Evolutionary conservation across 192 early-diverging fungal genomes (phyloP), one percentile per base, ranked within the genome.

Genomic region (Spizellomyces sp.): DNA sequence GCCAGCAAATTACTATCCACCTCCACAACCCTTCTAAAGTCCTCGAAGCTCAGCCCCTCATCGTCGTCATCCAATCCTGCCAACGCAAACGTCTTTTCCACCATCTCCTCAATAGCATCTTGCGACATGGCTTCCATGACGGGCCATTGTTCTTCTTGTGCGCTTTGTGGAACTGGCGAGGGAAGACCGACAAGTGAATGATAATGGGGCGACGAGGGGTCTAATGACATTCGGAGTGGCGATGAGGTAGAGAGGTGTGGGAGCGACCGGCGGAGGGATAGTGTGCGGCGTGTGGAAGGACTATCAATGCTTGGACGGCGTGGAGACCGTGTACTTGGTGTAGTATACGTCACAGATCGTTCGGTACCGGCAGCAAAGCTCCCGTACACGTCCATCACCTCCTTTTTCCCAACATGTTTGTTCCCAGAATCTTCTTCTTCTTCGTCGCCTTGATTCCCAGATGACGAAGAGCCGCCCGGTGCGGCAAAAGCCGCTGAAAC

Each of bases 71-170:
- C 77, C 61, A 45, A 43, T 8, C 70, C 60, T 6, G 77, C 82
- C 55, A 82, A 84, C 22, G 73, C 71, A 69, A 95, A 96, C 10
- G 93, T 91, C 73, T 90, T 93, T 48, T 94, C 90, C 15, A 97
- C 92, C 91, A 98, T 94, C 63, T 98, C 93, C 60, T 92, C 88
- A 50, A 98, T 93, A 0, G 96, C 94, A 68, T 95, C 94, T 73
- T 94, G 94, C 10, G 89, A 88, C 87, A 98, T 90, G 9, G 90
- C 89, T 76, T 98, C 95, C 87, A 97, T 92, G 43, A 96, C 88
- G 0, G 96, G 90, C 78, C 90, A 91, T 22, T 90, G 90, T 71
- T 88, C 79, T 67, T 91, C 83, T 70, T 44, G 42, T 6, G 70
- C 61, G 9, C 48, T 41, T 41, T 10, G n/a, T 36, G 52, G 62